Percentiles rank a stretch among this genome's conserved stretches.
Evolutionary conservation across 331 rosid species (phyloP).

Genomic region (Malus hybrid): DNA sequence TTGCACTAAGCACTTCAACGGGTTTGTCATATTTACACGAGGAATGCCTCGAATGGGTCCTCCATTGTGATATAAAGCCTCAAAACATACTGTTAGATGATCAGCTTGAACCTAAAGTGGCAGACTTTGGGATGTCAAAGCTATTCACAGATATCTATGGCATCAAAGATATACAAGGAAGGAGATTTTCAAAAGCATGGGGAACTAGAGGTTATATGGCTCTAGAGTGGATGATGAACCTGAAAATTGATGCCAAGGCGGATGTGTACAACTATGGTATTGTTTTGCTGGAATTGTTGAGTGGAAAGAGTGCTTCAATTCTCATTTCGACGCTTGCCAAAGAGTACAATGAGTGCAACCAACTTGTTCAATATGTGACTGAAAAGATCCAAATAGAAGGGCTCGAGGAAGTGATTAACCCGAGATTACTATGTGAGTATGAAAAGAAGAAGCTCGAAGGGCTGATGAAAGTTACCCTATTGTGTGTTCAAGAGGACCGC

Average conservation of each 20-base stretch:
- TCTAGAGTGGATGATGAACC: conserved; percentile 41
- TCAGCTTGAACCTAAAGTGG: no score
- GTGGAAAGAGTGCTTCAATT: conserved; percentile 21
- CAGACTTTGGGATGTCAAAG: no score
- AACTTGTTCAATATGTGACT: conserved; percentile 23
- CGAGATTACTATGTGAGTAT: not conserved
- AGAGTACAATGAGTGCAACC: not conserved
- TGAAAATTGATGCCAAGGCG: conserved; percentile 31
- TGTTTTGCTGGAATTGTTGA: conserved; percentile 29
- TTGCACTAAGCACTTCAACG: no score
- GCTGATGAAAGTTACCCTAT: conserved; percentile 23
- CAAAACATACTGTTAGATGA: no score
- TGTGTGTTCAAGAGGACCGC: conserved; percentile 31
- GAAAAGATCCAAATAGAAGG: conserved; percentile 17
- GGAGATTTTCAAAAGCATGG: conserved; percentile 26
- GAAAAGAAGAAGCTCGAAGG: conserved; percentile 10
- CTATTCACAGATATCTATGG: not conserved
- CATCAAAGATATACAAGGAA: not conserved
- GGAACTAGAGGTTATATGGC: conserved; percentile 41
- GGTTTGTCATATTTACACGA: no score
- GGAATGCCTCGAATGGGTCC: no score
- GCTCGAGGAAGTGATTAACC: conserved; percentile 17
- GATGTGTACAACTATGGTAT: conserved; percentile 43
- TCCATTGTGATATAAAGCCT: no score
- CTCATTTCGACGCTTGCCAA: not conserved